phyloP scores from a whole-genome alignment of 257 asterid genomes.

The Solanum megistacrolobum region DNA sequence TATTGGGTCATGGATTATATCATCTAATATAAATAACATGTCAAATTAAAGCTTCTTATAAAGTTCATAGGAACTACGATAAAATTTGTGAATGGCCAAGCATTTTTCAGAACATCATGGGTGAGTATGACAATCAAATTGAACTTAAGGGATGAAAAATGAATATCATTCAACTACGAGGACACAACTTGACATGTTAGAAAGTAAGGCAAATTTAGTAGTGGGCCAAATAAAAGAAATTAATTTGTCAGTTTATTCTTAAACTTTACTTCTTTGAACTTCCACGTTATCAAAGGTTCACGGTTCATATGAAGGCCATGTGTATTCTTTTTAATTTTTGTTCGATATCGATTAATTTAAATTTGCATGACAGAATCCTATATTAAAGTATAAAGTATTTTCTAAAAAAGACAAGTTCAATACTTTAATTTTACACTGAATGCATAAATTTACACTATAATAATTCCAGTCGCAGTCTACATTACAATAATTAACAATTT shows the following conservation, averaged over 20 bases:
- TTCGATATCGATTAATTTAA: not conserved
- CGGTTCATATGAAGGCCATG: not conserved
- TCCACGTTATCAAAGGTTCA: not conserved
- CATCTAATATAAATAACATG: not conserved
- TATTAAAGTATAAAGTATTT: not conserved
- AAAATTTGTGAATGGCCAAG: not conserved
- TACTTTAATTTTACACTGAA: too few species aligned
- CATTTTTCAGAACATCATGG: not conserved
- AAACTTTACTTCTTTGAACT: not conserved
- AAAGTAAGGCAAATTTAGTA: not conserved
- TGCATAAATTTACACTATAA: not conserved
- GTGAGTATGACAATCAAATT: not conserved
- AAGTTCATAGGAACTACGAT: not conserved
- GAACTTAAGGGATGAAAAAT: not conserved
- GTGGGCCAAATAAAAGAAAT: not conserved
- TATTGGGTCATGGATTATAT: not conserved
- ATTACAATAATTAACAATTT: not conserved
- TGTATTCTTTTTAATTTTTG: not conserved
- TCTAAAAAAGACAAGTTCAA: too few species aligned
- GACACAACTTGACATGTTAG: not conserved
- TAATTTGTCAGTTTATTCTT: not conserved
- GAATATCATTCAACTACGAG: not conserved
- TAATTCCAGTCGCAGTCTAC: not conserved
- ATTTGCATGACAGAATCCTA: rapidly evolving
- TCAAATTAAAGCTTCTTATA: not conserved